Evolutionary conservation across 768 basidiomycete species (phyloP).

Genomic region (Russula emetica): DNA sequence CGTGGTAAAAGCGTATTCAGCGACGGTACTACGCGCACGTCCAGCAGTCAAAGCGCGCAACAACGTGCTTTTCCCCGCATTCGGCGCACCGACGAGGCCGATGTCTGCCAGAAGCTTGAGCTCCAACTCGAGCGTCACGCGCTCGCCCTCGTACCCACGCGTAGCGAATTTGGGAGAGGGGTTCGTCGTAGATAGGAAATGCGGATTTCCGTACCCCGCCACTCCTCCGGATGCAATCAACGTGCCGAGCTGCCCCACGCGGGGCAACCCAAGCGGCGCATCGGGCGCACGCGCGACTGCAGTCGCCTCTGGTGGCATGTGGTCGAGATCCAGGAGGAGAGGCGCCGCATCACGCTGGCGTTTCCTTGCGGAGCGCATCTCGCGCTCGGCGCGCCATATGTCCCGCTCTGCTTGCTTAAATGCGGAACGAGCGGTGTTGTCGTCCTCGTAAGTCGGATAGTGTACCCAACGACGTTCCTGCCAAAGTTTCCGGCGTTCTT

Average conservation of each 20-base stretch:
- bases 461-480: conserved; percentile 72
- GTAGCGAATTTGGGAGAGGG: conserved; percentile 87
- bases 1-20: conserved; percentile 88
- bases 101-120: conserved; percentile 92
- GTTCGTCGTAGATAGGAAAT: conserved; percentile 63
- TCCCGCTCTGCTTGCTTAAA: conserved; percentile 70
- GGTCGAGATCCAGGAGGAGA: conserved; percentile 58
- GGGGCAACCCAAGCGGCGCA: conserved; percentile 60
- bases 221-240: conserved; percentile 71
- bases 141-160: conserved; percentile 69
- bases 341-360: conserved; percentile 42
- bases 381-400: conserved; percentile 57
- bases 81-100: conserved; percentile 95
- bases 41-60: conserved; percentile 86
- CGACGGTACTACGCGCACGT: conserved; percentile 62
- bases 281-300: conserved; percentile 40
- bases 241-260: conserved; percentile 51
- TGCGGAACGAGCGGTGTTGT: conserved; percentile 56
- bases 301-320: conserved; percentile 38
- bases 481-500: conserved; percentile 54
- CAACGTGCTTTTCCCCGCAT: conserved; percentile 90
- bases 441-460: conserved; percentile 63
- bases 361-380: conserved; percentile 46
- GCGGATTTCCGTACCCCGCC: conserved; percentile 87
- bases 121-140: conserved; percentile 79